Base-by-base conservation (phyloP, 129 eudicot species). In the Helichrysum umbraculigerum region DNA sequence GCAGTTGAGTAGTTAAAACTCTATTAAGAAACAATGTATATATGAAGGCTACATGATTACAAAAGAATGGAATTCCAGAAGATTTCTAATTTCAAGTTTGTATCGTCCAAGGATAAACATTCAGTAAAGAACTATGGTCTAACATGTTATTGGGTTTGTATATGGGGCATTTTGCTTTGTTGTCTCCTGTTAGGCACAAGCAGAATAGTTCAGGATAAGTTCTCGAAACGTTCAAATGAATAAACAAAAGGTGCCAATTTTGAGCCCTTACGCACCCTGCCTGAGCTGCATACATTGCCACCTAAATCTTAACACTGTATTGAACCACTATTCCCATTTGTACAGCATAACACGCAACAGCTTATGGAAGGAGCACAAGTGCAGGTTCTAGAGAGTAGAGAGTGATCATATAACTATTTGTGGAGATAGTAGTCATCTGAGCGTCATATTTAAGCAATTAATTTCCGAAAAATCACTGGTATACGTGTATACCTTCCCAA, bases 401-500 rank as follows among this genome's bases (percentile, higher is more conserved):
- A 32, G 34, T 1, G 34, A 32, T 32, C 34, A 32, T 32, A 32
- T 32, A 32, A 32, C 34, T 32, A 25, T 25, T 25, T 44, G 16
- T 2, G 51, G 51, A 44, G 51, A 3, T 44, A 44, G 12, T 44
- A 44, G 51, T 44, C 51, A 10, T 44, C 16, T 12, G 51, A 44
- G 4, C 16, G 2, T 44, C 16, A 44, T 44, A 44, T 15, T 44
- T 1, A 44, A 61, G 16, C 15, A 61, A 22, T 6, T 16, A 14
- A 71, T 39, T 21, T 22, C 17, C 1, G 4, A 7, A 19, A 15
- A 10, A 44, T 42, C 8, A 64, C 35, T 63, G 0, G 28, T 25
- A 32, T 25, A 32, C 34, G 0, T 15, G 8, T 29, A 54, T 84
- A 90, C 91, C 93, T 86, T 86, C n/a, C 91, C 88, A 59, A 88